These are phyloP conservation scores for Lizonia empirigonia DNA, from an alignment of 2,329 filamentous ascomycete species.

Conservation along the genomic window DNA sequence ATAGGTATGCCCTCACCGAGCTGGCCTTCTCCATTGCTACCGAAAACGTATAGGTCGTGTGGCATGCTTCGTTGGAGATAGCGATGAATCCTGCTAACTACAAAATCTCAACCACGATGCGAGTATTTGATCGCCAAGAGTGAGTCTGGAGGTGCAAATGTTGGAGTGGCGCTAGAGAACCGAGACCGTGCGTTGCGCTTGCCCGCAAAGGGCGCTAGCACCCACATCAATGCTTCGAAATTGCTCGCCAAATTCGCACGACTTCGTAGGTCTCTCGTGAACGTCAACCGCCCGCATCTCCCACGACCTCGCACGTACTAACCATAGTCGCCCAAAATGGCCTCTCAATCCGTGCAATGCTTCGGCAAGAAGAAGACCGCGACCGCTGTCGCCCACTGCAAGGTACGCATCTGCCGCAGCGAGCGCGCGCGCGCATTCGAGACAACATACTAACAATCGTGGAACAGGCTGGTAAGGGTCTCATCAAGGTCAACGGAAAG, in stretches of 20 bases:
- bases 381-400: conserved; percentile 87
- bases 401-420: conserved; percentile 62
- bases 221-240: conserved; percentile 31
- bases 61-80: too few species aligned
- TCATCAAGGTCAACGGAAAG: conserved; percentile 98
- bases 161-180: neutral
- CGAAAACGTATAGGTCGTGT: conserved; percentile 52
- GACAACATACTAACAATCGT: conserved; percentile 37
- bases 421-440: conserved; percentile 25
- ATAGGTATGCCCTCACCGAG: conserved; percentile 53
- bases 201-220: neutral
- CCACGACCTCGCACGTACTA: conserved; percentile 40
- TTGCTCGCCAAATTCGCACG: conserved; percentile 20
- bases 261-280: conserved; percentile 31
- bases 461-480: conserved; percentile 75
- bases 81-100: too few species aligned
- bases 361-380: conserved; percentile 85
- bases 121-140: too few species aligned
- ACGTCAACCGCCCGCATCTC: conserved; percentile 33
- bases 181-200: neutral
- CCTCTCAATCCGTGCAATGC: conserved; percentile 71
- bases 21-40: conserved; percentile 60
- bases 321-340: conserved; percentile 48
- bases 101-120: too few species aligned
- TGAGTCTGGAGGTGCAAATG: too few species aligned